Base-by-base conservation (phyloP, 2,329 filamentous ascomycete species). In the Plectosphaerella plurivora region DNA sequence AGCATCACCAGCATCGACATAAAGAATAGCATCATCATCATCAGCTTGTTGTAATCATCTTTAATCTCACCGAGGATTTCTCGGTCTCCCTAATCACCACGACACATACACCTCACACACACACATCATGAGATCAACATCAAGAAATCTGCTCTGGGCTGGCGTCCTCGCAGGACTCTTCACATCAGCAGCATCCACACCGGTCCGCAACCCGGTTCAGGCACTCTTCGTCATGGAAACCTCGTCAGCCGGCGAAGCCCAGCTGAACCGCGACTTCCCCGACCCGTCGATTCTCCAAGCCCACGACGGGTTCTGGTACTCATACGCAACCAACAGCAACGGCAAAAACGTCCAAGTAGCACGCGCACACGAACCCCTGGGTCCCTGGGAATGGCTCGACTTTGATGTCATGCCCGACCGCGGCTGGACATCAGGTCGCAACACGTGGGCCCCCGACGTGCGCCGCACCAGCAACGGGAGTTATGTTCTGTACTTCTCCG, bases 371-470 rank as follows among this genome's bases (percentile, higher is more conserved):
- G 72, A 77, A 47, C 76, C 82, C 47, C 62, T 67, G 12, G 72
- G 71, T 4, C 74, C 76, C 62, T 78, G 72, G 62, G 64, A 75
- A 7, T 69, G 77, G 20, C 68, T 76, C 44, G 68, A 77, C 53
- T 63, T 71, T n/a, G 81, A 86, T 56, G 76, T 78, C 2, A 68
- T 87, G n/a, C 79, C 81, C 0, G 65, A 68, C 6, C 74, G 74
- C 2, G 59, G 68, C 7, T 87, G 84, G 83, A 78, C 78, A 33
- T 76, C 71, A 4, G 74, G 75, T 2, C 63, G 64, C 4, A 74
- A 81, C 52, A 79, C 78, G 24, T 87, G 82, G 82, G 83, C 83
- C 0, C 84, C 83, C 10, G 82, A 86, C 60, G 79, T 87, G 7
- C 70, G 75, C 12, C 66, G 65, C 51, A 65, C 83, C 35, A 68